These are phyloP conservation scores for Lenwebbia sp. DNA, from an alignment of 345 rosid genomes.

Conservation along the genomic window DNA sequence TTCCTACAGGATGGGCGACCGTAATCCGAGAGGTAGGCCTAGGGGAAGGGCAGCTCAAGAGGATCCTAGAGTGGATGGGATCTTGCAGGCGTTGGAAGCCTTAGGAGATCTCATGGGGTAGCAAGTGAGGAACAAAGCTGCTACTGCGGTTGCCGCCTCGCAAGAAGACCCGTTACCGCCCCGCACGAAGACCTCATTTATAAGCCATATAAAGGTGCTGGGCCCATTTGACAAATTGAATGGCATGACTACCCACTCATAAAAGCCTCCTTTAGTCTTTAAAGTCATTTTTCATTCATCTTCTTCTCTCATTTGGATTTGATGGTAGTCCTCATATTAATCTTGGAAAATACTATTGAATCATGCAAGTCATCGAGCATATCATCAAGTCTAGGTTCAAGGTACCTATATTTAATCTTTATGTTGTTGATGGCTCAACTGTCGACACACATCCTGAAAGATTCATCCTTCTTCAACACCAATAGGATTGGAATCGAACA, in stretches of 20 bases:
- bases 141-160: too few species aligned
- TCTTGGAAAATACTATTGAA: too few species aligned
- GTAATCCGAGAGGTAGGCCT: too few species aligned
- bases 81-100: too few species aligned
- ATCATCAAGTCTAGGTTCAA: neutral
- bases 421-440: neutral
- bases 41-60: too few species aligned
- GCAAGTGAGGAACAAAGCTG: too few species aligned
- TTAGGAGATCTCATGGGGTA: too few species aligned
- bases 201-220: neutral
- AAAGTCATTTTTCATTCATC: neutral
- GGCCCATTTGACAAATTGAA: neutral
- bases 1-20: too few species aligned
- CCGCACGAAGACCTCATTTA: too few species aligned
- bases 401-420: neutral
- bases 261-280: neutral
- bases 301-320: neutral
- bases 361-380: neutral
- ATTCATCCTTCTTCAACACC: neutral
- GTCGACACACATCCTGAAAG: neutral
- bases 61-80: too few species aligned
- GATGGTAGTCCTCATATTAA: neutral
- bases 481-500: neutral
- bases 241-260: too few species aligned
- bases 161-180: too few species aligned